Percentiles rank a stretch among this genome's conserved stretches.
Conservation (phyloP, 1,139 yeast genomes). For the Lodderomyces elongisporus region DNA sequence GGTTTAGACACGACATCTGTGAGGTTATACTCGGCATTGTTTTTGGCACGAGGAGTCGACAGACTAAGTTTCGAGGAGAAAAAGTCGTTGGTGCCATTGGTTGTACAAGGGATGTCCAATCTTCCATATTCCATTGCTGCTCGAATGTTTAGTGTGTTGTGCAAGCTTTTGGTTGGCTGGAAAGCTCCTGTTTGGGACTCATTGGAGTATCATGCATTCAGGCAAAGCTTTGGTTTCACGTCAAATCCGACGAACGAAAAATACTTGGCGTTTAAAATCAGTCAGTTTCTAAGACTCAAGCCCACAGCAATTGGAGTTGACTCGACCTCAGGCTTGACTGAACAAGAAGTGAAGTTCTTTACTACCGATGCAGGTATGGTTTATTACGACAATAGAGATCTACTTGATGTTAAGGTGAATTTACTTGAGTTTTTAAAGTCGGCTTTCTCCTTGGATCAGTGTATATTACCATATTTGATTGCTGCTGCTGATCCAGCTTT, state of each 20-base stretch:
- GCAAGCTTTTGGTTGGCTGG: conserved; percentile 51
- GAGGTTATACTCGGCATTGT: conserved; percentile 59
- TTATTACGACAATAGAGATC: conserved; percentile 43
- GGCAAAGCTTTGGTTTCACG: conserved; percentile 27
- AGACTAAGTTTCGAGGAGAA: conserved; percentile 36
- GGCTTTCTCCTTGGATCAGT: conserved; percentile 30
- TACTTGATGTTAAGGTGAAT: conserved; percentile 40
- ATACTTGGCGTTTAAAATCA: conserved; percentile 43
- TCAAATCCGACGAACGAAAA: conserved; percentile 29
- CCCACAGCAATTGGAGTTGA: conserved; percentile 31
- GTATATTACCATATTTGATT: conserved; percentile 47
- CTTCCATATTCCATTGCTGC: conserved; percentile 43
- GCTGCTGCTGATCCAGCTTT: conserved; percentile 63
- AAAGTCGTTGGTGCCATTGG: conserved; percentile 39
- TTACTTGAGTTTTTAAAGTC: conserved; percentile 35
- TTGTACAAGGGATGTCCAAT: conserved; percentile 43
- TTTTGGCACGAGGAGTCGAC: conserved; percentile 62
- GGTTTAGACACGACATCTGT: conserved; percentile 49
- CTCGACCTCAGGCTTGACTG: conserved; percentile 47
- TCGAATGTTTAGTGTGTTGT: conserved; percentile 55
- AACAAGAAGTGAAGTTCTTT: conserved; percentile 52
- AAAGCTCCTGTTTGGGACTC: conserved; percentile 47
- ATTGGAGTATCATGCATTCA: conserved; percentile 24
- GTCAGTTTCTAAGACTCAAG: conserved; percentile 52
- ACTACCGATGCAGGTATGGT: conserved; percentile 64